phyloP scores from a whole-genome alignment of 139 green algal genomes.

The Picochlorum sp. region DNA sequence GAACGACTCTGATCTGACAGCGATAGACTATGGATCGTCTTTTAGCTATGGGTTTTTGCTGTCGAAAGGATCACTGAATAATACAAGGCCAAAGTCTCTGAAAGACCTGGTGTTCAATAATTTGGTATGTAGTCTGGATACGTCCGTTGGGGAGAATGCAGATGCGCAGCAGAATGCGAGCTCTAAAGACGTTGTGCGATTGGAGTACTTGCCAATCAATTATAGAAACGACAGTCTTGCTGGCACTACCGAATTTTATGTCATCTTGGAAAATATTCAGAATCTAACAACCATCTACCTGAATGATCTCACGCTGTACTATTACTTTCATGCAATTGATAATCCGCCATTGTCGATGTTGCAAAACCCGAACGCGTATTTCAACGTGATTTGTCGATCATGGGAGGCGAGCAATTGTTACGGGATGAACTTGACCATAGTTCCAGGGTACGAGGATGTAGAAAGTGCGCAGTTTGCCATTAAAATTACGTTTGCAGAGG shows the following conservation, averaged over 20 bases:
- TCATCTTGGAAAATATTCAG: constrained; percentile 39
- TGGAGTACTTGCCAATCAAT: constrained; percentile 46
- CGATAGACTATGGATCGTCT: not conserved
- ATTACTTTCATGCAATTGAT: constrained; percentile 39
- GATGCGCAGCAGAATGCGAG: not conserved
- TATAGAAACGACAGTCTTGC: constrained; percentile 15
- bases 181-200: not conserved
- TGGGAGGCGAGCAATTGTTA: constrained; percentile 27
- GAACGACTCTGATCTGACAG: no score
- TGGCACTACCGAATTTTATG: constrained; percentile 45
- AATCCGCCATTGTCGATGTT: not conserved
- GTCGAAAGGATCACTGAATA: not conserved
- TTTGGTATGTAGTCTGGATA: constrained; percentile 28
- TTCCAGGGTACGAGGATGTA: constrained; percentile 15
- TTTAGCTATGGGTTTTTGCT: not conserved
- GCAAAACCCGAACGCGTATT: not conserved
- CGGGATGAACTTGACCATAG: constrained; percentile 24
- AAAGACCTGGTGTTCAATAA: constrained; percentile 43
- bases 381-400: constrained; percentile 14
- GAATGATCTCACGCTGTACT: constrained; percentile 29
- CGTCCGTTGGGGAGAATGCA: not conserved
- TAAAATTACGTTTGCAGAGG: constrained; percentile 26
- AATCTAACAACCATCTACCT: constrained; percentile 19
- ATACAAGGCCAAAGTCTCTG: constrained; percentile 3
- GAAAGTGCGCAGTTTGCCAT: constrained; percentile 33